phyloP scores from a whole-genome alignment of 306 rosid species.

The Alnus rubra region DNA sequence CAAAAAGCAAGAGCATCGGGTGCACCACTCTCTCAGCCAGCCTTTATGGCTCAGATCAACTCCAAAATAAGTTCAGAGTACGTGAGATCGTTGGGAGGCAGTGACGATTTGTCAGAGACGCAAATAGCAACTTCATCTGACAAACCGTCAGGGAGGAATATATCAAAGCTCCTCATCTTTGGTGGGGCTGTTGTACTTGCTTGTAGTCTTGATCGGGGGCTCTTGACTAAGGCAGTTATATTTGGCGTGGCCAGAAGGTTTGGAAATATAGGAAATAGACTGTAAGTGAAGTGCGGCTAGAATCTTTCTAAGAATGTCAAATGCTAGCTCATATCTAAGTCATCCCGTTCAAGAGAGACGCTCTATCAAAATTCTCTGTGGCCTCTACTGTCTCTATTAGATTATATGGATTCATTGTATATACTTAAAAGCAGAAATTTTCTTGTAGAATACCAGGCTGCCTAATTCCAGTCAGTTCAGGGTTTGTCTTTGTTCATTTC shows the following conservation, averaged over 20 bases:
- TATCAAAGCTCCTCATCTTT: conserved; percentile 60
- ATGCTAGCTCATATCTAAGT: not conserved
- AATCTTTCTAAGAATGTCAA: conserved; percentile 10
- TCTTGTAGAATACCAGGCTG: not conserved
- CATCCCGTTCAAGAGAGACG: conserved; percentile 5
- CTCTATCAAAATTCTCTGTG: not conserved
- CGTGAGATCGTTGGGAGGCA: conserved; percentile 51
- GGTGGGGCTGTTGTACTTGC: conserved; percentile 85
- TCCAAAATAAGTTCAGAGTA: conserved; percentile 58
- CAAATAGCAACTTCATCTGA: conserved; percentile 31
- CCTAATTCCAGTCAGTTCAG: not conserved
- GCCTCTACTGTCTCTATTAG: not conserved
- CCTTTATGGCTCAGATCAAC: conserved; percentile 72
- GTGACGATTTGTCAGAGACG: conserved; percentile 30
- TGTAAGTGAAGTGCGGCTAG: conserved; percentile 25
- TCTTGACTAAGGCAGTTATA: conserved; percentile 74
- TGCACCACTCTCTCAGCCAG: conserved; percentile 63
- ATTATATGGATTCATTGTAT: not conserved
- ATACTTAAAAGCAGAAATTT: not conserved
- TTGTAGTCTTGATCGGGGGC: conserved; percentile 86
- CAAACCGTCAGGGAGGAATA: conserved; percentile 61
- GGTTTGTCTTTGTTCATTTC: not conserved
- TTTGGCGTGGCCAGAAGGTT: conserved; percentile 89
- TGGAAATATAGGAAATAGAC: conserved; percentile 69
- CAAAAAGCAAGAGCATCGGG: conserved; percentile 70